These are phyloP conservation scores for Verticillium nonalfalfae DNA, from an alignment of 2,329 filamentous ascomycete genomes.

Conservation along the genomic window DNA sequence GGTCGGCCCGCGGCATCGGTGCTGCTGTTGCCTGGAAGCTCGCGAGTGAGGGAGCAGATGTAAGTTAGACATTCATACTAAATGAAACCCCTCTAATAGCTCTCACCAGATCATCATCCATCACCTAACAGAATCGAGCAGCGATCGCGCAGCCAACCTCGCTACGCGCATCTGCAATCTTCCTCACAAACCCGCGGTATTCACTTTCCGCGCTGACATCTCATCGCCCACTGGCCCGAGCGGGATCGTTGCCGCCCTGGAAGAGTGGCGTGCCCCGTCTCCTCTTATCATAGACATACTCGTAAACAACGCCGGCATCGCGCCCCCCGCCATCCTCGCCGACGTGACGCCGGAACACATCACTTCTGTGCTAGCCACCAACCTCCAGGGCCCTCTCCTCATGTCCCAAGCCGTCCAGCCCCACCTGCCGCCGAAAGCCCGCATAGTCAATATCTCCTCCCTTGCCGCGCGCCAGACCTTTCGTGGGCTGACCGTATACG, in stretches of 20 bases:
- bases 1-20: constrained; percentile 49
- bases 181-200: not conserved
- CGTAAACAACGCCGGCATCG: constrained; percentile 5
- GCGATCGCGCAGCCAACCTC: not conserved
- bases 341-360: constrained; percentile 1
- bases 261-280: not conserved
- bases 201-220: not conserved
- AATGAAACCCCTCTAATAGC: not conserved
- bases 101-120: not conserved
- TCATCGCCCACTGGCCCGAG: not conserved
- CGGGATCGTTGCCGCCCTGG: not conserved
- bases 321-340: not conserved
- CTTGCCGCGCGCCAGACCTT: constrained; percentile 3
- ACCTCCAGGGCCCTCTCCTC: constrained; percentile 4
- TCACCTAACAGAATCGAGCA: not conserved
- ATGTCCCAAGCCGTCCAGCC: constrained; percentile 3
- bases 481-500: not conserved
- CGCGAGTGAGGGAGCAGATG: constrained; percentile 40
- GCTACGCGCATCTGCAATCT: not conserved
- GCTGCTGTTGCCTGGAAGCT: constrained; percentile 51
- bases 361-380: not conserved
- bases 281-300: constrained; percentile 3
- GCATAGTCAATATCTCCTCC: constrained; percentile 6
- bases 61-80: not conserved
- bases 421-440: not conserved